These are phyloP conservation scores for Microstegium vimineum DNA, from an alignment of 176 grass and related monocot genomes.

Conservation along the genomic window DNA sequence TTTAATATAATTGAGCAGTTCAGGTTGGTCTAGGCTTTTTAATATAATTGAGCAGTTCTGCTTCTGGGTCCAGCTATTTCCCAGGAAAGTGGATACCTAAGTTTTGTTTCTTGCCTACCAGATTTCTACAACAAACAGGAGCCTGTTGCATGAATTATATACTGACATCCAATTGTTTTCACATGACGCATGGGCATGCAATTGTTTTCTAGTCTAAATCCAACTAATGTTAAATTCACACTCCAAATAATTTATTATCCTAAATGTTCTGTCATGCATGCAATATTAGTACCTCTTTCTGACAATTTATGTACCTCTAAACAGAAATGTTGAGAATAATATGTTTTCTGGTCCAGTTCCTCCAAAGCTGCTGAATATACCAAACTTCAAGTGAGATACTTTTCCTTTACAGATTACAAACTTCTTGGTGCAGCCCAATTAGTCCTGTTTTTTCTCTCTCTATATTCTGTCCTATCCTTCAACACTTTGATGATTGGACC, in stretches of 20 bases:
- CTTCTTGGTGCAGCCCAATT: background rate
- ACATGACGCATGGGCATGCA: background rate
- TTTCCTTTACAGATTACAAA: conserved; percentile 13
- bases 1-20: no score
- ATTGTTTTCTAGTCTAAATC: conserved; percentile 10
- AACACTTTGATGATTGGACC: background rate
- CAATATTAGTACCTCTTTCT: conserved; percentile 14
- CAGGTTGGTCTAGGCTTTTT: no score
- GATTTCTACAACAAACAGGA: conserved; percentile 7
- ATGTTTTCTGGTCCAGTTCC: conserved; percentile 83
- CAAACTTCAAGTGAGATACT: conserved; percentile 81
- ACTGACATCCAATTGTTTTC: background rate
- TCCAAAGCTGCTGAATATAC: conserved; percentile 67
- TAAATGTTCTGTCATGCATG: conserved; percentile 7
- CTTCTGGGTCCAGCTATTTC: background rate
- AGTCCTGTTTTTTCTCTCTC: background rate
- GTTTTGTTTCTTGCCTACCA: background rate
- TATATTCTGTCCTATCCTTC: conserved; percentile 6
- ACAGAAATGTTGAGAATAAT: conserved; percentile 96
- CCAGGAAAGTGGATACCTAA: background rate
- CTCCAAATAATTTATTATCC: conserved; percentile 21
- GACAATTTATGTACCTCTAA: conserved; percentile 26
- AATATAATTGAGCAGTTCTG: conserved; percentile 10
- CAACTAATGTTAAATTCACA: background rate
- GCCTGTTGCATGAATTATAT: background rate